phyloP scores from a whole-genome alignment of 208 protist genomes.

The Phytomonas francai region DNA sequence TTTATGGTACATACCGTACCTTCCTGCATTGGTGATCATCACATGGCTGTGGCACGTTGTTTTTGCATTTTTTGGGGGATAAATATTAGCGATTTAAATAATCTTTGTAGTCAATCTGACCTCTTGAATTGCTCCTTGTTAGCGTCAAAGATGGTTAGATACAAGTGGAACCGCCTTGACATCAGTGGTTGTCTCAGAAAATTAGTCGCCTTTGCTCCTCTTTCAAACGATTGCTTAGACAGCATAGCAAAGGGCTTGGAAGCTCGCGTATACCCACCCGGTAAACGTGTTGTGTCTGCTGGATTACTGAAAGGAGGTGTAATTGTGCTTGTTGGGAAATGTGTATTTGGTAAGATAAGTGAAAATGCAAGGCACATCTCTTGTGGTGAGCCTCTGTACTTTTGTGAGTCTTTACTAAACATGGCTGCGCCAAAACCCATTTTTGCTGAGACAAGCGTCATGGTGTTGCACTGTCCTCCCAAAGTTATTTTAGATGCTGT shows the following conservation, averaged over 20 bases:
- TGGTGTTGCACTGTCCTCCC: constrained; percentile 32
- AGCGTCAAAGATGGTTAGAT: constrained; percentile 16
- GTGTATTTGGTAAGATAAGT: constrained; percentile 1
- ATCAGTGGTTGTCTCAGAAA: constrained; percentile 19
- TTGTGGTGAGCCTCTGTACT: constrained; percentile 29
- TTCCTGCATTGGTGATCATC: constrained; percentile 2
- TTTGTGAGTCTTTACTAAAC: constrained; percentile 42
- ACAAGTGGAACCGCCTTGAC: constrained; percentile 7
- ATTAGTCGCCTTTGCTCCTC: constrained; percentile 25
- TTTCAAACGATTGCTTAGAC: constrained; percentile 23
- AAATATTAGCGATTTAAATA: neutral
- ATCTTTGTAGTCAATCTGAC: neutral
- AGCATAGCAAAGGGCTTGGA: constrained; percentile 23
- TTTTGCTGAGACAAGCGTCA: constrained; percentile 23
- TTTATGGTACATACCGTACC: constrained; percentile 35
- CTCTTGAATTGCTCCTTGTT: constrained; percentile 16
- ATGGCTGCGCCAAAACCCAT: constrained; percentile 20
- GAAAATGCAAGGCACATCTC: neutral
- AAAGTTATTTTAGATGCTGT: constrained; percentile 25
- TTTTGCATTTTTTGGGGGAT: neutral
- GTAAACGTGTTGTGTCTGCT: constrained; percentile 8
- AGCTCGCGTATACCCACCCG: constrained; percentile 29
- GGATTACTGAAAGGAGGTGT: constrained; percentile 1
- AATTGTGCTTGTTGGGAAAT: constrained; percentile 3
- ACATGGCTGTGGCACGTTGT: neutral